A percentile compares a stretch with the other conserved stretches of the same genome.
These are phyloP conservation scores for Aciculosporium take DNA, from an alignment of 2,329 filamentous ascomycete species.

Conservation along the genomic window DNA sequence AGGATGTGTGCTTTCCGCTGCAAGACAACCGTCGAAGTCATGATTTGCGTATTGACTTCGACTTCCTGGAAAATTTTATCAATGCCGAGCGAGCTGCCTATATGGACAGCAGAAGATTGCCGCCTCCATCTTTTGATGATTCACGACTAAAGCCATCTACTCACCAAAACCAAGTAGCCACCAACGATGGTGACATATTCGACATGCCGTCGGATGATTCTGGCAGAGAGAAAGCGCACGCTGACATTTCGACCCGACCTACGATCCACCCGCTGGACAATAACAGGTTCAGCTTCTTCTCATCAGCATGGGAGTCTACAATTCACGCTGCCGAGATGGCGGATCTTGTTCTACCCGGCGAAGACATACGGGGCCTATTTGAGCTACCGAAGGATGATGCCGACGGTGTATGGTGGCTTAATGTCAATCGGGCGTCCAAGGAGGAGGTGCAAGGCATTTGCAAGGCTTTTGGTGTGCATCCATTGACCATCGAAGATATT, in stretches of 20 bases:
- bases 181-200: constrained; percentile 42
- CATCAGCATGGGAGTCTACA: constrained; percentile 83
- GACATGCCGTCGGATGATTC: constrained; percentile 36
- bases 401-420: constrained; percentile 96
- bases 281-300: constrained; percentile 93
- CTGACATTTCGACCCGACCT: constrained; percentile 23
- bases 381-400: constrained; percentile 44
- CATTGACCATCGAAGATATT: constrained; percentile 91
- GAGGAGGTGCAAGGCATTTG: constrained; percentile 80
- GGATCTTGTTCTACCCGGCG: constrained; percentile 76
- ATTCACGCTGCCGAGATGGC: constrained; percentile 83
- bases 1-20: constrained; percentile 82
- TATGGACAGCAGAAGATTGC: constrained; percentile 34
- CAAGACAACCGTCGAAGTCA: constrained; percentile 51
- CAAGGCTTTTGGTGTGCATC: constrained; percentile 90
- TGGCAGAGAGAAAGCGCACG: constrained; percentile 31
- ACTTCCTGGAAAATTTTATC: constrained; percentile 87
- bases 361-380: constrained; percentile 81
- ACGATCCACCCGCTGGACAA: constrained; percentile 36
- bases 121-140: constrained; percentile 20
- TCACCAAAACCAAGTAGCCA: constrained; percentile 26
- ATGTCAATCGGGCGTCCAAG: constrained; percentile 78
- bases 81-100: constrained; percentile 39
- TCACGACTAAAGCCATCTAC: constrained; percentile 15
- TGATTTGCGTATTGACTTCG: constrained; percentile 77